phyloP scores from a whole-genome alignment of 164 flowering plant species.

The Brasenia schreberi region DNA sequence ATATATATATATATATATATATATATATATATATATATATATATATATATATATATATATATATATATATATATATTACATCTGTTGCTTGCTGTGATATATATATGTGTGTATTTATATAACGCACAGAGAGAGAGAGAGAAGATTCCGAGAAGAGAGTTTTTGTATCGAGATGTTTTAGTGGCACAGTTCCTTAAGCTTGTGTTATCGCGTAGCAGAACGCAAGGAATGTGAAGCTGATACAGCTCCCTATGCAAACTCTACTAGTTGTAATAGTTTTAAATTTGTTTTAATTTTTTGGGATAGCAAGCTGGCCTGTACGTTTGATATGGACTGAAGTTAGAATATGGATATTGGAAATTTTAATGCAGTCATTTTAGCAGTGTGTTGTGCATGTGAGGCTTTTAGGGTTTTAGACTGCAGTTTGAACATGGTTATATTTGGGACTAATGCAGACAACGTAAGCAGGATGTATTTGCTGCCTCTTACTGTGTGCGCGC shows the following conservation, averaged over 20 bases:
- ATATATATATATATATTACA: too few species aligned
- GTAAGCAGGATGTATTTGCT: neutral
- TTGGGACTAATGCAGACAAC: neutral
- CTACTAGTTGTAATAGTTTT: neutral
- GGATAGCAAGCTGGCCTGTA: neutral
- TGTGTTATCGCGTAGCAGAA: neutral
- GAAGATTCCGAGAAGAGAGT: neutral
- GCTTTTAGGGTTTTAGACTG: neutral
- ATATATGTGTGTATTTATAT: neutral
- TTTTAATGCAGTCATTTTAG: too few species aligned
- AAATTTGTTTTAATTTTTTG: neutral
- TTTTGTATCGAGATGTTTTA: neutral
- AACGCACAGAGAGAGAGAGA: neutral
- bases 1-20: neutral
- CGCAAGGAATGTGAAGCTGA: neutral
- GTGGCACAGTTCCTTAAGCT: neutral
- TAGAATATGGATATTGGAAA: too few species aligned
- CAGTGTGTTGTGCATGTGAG: too few species aligned
- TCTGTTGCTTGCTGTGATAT: neutral
- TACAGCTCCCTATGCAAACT: neutral
- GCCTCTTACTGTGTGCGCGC: neutral
- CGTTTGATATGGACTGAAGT: too few species aligned
- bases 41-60: too few species aligned
- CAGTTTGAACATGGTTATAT: neutral
- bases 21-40: too few species aligned